Conservation (phyloP, 2,329 filamentous ascomycete species). For the Trichoderma hamatum region DNA sequence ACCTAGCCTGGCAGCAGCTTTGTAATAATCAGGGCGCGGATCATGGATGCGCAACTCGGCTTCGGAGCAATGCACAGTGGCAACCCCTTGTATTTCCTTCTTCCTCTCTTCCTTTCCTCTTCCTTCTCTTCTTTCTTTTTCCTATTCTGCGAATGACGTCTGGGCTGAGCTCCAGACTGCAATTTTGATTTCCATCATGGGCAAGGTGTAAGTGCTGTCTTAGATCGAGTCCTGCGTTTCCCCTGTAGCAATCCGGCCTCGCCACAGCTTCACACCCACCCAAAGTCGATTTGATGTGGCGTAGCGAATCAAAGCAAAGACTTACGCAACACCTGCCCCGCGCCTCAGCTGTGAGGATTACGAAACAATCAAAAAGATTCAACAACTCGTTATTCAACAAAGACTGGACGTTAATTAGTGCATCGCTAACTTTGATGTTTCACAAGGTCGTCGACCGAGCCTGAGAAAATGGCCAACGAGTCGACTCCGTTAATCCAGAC, state of each 20-base stretch:
- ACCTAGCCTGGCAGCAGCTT: background rate
- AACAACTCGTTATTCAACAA: background rate
- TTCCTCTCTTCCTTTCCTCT: background rate
- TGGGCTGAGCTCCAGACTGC: background rate
- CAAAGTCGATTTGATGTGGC: background rate
- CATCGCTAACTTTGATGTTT: conserved; percentile 1
- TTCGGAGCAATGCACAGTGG: background rate
- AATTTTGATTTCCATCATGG: conserved; percentile 15
- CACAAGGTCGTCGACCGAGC: conserved; percentile 27
- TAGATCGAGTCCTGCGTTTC: background rate
- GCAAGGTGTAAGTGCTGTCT: conserved; percentile 26
- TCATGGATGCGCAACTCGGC: background rate
- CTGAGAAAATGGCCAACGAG: conserved; percentile 52
- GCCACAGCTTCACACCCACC: conserved; percentile 13
- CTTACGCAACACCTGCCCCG: conserved; percentile 20
- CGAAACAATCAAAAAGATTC: background rate
- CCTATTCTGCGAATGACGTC: background rate
- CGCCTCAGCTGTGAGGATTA: background rate
- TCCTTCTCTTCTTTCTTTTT: background rate
- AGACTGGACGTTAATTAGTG: background rate
- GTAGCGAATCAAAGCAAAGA: conserved; percentile 19
- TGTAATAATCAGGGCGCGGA: background rate
- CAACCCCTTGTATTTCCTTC: background rate
- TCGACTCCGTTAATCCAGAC: conserved; percentile 68
- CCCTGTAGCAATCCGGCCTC: conserved; percentile 1